phyloP scores from a whole-genome alignment of 2,329 filamentous ascomycete genomes.

The Aspergillus aculeatinus region DNA sequence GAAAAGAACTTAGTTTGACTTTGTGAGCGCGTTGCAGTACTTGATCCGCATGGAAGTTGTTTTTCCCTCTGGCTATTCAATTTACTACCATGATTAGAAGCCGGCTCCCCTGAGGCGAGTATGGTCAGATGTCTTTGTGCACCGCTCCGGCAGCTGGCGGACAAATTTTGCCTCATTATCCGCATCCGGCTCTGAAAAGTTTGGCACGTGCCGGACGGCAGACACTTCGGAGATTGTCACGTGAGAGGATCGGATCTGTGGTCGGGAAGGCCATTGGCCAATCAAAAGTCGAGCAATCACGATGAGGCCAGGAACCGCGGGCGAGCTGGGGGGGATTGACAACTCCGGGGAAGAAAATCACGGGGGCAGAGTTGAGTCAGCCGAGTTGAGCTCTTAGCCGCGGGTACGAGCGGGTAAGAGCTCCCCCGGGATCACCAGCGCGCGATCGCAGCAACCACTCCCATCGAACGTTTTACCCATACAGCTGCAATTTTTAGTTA shows the following conservation, averaged over 20 bases:
- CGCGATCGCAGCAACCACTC: not conserved
- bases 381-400: not conserved
- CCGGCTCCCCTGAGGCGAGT: not conserved
- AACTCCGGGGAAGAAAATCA: not conserved
- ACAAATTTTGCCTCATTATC: not conserved
- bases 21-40: not conserved
- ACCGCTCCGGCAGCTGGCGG: not conserved
- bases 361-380: not conserved
- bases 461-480: not conserved
- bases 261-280: not conserved
- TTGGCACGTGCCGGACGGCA: not conserved
- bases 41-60: not conserved
- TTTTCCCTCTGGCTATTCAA: not conserved
- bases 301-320: not conserved
- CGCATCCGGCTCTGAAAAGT: not conserved
- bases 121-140: not conserved
- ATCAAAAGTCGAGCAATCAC: not conserved
- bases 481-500: not conserved
- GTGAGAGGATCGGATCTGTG: not conserved
- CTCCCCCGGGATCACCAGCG: not conserved
- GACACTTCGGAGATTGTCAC: not conserved
- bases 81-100: not conserved
- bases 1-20: too few species aligned
- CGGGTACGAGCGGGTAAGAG: slow-evolving; percentile 4
- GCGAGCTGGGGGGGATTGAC: not conserved